Evolutionary conservation across 2,329 filamentous ascomycete genomes (phyloP), one percentile per base, ranked within the genome.

Genomic region (Didymella pomorum): DNA sequence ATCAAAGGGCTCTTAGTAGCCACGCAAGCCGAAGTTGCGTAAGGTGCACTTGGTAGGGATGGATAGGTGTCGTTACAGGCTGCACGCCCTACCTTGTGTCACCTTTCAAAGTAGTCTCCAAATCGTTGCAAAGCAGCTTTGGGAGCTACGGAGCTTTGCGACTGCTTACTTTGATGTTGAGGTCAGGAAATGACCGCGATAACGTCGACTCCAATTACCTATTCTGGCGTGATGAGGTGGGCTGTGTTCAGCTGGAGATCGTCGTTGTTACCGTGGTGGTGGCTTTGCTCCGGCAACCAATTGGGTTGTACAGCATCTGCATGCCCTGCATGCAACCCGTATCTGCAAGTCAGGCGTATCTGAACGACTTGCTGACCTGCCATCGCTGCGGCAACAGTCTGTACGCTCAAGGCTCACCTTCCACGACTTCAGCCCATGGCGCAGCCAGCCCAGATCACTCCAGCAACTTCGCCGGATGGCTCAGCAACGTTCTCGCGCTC

Each of bases 401-500:
- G 50, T 58, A 39, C 46, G 41, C 50, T 54, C 54, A 29, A 39
- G 43, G 42, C 25, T 23, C 35, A 52, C 28, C 53, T 54, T 35
- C n/a, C 35, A 62, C 43, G 21, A 52, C 46, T 41, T 31, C 29
- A 39, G 35, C 42, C 47, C 10, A 62, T 61, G 58, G 50, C 52
- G 47, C 52, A 60, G 42, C 51, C 63, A 16, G 50, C 50, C 41
- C 23, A 43, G 2, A 53, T 59, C 46, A 58, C 52, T 44, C 50
- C 57, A 26, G 59, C 62, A 42, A 55, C 60, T 31, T 57, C 58
- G 20, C 44, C 56, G 26, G 54, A 52, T 14, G 53, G 52, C 23
- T 52, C 57, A 28, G 45, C 58, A 16, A 54, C 56, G 4, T 58
- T 63, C 25, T 55, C 63, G 43, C 31, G 43, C 18, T 55, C 60